phyloP scores from a whole-genome alignment of 306 rosid genomes.

The Fragaria ananassa region DNA sequence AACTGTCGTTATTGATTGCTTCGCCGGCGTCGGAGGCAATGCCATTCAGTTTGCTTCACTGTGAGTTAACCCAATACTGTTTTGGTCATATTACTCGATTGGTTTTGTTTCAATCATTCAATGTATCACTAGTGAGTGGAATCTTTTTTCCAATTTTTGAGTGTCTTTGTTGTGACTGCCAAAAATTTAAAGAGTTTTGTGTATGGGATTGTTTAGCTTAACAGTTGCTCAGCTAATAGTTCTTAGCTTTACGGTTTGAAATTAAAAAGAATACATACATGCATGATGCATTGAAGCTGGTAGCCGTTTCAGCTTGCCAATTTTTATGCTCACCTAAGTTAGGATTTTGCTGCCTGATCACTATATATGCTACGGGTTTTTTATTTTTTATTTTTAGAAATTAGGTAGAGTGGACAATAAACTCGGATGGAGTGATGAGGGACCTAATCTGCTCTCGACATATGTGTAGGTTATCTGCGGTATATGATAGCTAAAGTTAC shows the following conservation, averaged over 20 bases:
- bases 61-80: slow-evolving; percentile 5
- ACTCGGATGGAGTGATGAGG: neutral
- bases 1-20: slow-evolving; percentile 34
- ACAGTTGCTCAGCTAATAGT: neutral
- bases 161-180: neutral
- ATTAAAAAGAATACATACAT: neutral
- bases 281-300: neutral
- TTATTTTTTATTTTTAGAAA: neutral
- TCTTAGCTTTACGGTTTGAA: neutral
- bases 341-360: neutral
- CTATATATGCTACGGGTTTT: neutral
- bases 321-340: neutral
- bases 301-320: neutral
- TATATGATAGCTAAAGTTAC: neutral
- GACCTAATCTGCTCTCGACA: no score
- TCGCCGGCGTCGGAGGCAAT: slow-evolving; percentile 36
- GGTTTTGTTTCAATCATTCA: neutral
- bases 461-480: neutral
- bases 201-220: neutral
- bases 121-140: neutral
- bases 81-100: neutral
- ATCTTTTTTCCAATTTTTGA: neutral
- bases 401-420: neutral
- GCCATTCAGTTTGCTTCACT: slow-evolving; percentile 37
- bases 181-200: neutral